Base-by-base conservation (phyloP, 2,329 filamentous ascomycete species). In the Juglanconis sp. region DNA sequence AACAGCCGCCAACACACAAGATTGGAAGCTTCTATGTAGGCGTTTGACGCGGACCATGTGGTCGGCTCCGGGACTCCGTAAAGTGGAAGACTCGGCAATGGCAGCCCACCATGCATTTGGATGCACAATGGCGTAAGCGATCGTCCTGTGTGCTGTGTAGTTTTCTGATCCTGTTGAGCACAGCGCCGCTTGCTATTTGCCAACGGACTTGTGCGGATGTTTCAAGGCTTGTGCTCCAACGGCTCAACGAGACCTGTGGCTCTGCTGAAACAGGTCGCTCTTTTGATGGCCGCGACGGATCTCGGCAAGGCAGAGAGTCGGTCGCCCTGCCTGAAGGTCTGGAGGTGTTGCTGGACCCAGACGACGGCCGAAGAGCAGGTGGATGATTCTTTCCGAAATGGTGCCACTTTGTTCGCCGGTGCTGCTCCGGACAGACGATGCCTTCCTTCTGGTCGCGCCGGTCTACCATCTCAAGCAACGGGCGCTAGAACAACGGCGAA, bases 121-220 rank as follows among this genome's bases (percentile, higher is more conserved):
- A 53, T 49, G 60, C 56, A 62, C 57, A 56, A 55, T 56, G 53
- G 60, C 60, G 60, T 62, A 50, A 49, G 49, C 53, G 42, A 50
- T 36, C 42, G 53, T 44, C 8, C 40, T 49, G 32, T 32, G 42
- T 36, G 48, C 31, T 24, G 24, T 61, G 44, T 53, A 17, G 32
- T 58, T 44, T 57, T 24, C 24, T 24, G 24, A 2, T 24, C 24
- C 24, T 24, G 24, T 24, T 24, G 24, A 24, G 24, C 24, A 24
- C 24, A 24, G 50, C 42, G 49, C 30, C 46, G 55, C 50, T 38
- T 58, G 47, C 40, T 30, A 61, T 53, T 49, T 35, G 50, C 36
- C 35, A 40, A 38, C 53, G 53, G 51, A 48, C 31, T 38, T 38
- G 40, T 30, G 42, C 50, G 11, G 34, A 17, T 46, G 60, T 60